phyloP scores from a whole-genome alignment of 2,329 filamentous ascomycete genomes.

The Corinectria fuckeliana region DNA sequence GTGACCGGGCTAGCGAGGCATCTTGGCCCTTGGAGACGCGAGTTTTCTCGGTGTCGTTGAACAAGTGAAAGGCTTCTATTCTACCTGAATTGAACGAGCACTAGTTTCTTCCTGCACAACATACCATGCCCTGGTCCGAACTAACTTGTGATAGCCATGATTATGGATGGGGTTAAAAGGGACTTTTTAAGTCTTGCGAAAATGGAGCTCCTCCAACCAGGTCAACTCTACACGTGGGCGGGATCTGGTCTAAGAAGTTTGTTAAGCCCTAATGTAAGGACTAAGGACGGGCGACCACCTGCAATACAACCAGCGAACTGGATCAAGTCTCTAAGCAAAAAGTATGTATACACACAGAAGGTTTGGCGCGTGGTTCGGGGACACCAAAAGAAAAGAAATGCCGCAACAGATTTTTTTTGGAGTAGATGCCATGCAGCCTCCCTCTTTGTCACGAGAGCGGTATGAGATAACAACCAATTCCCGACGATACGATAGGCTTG shows the following conservation, averaged over 20 bases:
- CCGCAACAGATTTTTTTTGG: not conserved
- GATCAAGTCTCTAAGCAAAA: not conserved
- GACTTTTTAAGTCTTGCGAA: not conserved
- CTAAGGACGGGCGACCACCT: not conserved
- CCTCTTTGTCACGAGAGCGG: not conserved
- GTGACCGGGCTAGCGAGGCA: conserved; percentile 15
- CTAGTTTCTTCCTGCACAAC: not conserved
- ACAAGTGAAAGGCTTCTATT: conserved; percentile 17
- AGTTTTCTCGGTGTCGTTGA: conserved; percentile 19
- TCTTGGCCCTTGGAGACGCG: conserved; percentile 22
- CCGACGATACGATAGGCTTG: not conserved
- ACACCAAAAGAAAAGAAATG: conserved; percentile 9
- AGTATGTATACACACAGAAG: not conserved
- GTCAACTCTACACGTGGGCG: conserved; percentile 8
- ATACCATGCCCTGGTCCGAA: not conserved
- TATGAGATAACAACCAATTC: not conserved
- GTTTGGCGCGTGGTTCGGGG: not conserved
- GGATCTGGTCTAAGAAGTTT: conserved; percentile 1
- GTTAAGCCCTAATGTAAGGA: conserved; percentile 5
- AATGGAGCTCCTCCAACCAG: conserved; percentile 12
- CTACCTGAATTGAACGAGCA: conserved; percentile 7
- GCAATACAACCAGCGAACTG: not conserved
- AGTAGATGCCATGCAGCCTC: conserved; percentile 17
- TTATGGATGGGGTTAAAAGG: too few relatives aligned
- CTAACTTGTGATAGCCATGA: conserved; percentile 10